These are phyloP conservation scores for Diaporthe sp. DNA, from an alignment of 2,329 filamentous ascomycete species.

Conservation along the genomic window DNA sequence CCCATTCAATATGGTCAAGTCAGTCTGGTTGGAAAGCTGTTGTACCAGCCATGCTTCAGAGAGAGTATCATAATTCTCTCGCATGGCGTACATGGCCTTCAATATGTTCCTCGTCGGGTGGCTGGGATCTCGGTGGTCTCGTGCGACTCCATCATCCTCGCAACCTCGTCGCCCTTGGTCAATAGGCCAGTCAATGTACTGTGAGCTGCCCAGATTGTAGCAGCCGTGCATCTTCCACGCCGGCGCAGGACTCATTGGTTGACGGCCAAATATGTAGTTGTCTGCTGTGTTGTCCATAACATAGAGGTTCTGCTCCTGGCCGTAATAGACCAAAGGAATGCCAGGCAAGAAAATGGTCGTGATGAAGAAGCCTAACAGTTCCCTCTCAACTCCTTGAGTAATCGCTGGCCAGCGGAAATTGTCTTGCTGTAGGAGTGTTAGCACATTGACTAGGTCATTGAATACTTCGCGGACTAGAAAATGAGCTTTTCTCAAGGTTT, in stretches of 20 bases:
- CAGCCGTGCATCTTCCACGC: conserved; percentile 76
- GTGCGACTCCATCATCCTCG: conserved; percentile 65
- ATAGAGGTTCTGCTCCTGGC: conserved; percentile 75
- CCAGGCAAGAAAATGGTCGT: conserved; percentile 72
- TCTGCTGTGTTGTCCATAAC: conserved; percentile 71
- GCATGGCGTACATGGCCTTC: conserved; percentile 72
- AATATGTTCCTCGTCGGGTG: conserved; percentile 72
- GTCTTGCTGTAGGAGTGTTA: conserved; percentile 59
- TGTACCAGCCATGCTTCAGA: conserved; percentile 71
- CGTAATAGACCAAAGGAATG: conserved; percentile 72
- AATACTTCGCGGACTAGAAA: neutral
- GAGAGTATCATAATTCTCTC: conserved; percentile 67
- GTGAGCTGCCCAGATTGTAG: conserved; percentile 66
- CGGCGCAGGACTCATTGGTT: conserved; percentile 71
- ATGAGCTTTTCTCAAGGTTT: no score
- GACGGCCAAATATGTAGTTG: conserved; percentile 75
- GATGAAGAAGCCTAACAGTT: conserved; percentile 70
- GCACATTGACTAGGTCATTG: neutral
- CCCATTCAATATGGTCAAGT: conserved; percentile 45
- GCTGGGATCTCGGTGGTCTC: conserved; percentile 74
- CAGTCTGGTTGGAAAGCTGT: conserved; percentile 67
- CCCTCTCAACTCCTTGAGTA: conserved; percentile 67
- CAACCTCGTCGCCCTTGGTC: conserved; percentile 66
- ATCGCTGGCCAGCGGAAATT: conserved; percentile 75
- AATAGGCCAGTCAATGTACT: conserved; percentile 70